Base-by-base conservation (phyloP, 2,329 filamentous ascomycete genomes). In the Claviceps sp. region DNA sequence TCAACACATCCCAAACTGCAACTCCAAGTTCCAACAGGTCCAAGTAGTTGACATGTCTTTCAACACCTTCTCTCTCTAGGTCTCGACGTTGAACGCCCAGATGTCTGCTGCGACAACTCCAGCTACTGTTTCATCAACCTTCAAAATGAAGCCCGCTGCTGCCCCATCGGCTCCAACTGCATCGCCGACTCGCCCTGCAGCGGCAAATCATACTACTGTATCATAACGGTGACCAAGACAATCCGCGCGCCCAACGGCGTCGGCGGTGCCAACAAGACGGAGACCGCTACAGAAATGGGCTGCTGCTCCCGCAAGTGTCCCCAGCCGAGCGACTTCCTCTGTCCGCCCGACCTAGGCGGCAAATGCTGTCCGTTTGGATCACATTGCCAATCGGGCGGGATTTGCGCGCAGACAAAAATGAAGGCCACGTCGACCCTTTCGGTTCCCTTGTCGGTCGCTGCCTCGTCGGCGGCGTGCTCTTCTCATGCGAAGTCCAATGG, bases 351-450 rank as follows among this genome's bases (percentile, higher is more conserved):
- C 2, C 66, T 73, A 30, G 74, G 76, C 52, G 70, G 70, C 17
- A 68, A 69, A 48, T 81, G 78, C 64, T 81, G 78, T 57, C 50
- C 58, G 8, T 75, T 70, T 56, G 72, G 68, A 42, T 64, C 62
- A 17, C 61, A 66, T 11, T 81, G 77, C 60, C 64, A 60, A 16
- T 59, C 62, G 2, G 61, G 58, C 42, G 58, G 65, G 2, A 43
- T 54, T 4, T 78, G 68, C 58, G 56, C 73, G 55, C 52, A 65
- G 34, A 34, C 10, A 3, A 62, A 65, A 22, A 61, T 53, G 26
- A 52, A 61, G 39, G 22, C 61, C 1, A 54, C 61, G 41, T 54
- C 61, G 2, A 37, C 52, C 5, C 3, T 6, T n/a, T 14, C 43
- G 3, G 2, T 34, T 11, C 10, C 30, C 3, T 34, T 4, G 10